A percentile compares a stretch with the other conserved stretches of the same genome.
These are phyloP conservation scores for Scleromitrula shiraiana DNA, from an alignment of 2,329 filamentous ascomycete genomes.

Conservation along the genomic window DNA sequence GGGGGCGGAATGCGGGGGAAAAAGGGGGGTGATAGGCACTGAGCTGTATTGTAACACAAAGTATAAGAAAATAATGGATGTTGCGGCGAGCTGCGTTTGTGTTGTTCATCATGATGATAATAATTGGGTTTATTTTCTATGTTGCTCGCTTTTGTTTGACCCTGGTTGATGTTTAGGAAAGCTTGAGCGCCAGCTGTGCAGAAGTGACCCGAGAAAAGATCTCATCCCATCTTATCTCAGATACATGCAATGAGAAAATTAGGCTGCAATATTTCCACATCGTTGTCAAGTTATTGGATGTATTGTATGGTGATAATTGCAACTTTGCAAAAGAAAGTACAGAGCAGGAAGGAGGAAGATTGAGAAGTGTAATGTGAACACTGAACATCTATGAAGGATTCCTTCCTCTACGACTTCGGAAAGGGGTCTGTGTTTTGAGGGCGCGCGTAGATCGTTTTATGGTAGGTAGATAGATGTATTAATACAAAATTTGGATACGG, in stretches of 20 bases:
- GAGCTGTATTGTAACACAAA: background rate
- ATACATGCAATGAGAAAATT: background rate
- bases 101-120: background rate
- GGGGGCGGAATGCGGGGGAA: slow-evolving; percentile 8
- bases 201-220: background rate
- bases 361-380: background rate
- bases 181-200: background rate
- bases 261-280: slow-evolving; percentile 3
- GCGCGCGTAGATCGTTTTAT: background rate
- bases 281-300: background rate
- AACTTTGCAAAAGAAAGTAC: slow-evolving; percentile 7
- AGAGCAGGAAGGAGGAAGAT: background rate
- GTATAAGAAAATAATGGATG: background rate
- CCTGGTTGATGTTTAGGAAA: background rate
- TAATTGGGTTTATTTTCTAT: background rate
- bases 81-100: slow-evolving; percentile 5
- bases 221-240: background rate
- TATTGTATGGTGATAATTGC: background rate
- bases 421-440: background rate
- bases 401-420: slow-evolving; percentile 9
- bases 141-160: too few relatives aligned
- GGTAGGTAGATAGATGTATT: background rate
- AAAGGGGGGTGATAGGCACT: slow-evolving; percentile 1
- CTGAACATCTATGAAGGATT: background rate
- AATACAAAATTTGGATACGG: background rate